phyloP scores from a whole-genome alignment of 2,329 filamentous ascomycete species.

The Aspergillus neoniger region DNA sequence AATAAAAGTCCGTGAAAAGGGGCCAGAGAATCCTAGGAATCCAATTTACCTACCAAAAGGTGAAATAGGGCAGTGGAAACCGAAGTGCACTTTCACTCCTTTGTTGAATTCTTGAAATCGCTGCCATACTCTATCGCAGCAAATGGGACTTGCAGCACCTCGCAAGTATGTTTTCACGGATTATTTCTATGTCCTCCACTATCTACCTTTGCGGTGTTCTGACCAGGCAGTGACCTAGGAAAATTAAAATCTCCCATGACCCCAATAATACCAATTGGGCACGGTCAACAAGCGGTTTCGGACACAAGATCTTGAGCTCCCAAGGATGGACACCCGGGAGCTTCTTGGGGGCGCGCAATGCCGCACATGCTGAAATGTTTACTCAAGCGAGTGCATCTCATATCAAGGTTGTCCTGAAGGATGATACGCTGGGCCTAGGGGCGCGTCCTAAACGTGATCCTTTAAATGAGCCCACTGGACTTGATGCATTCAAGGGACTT shows the following conservation, averaged over 20 bases:
- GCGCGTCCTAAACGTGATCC: conserved; percentile 72
- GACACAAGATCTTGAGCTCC: conserved; percentile 81
- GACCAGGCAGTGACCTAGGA: conserved; percentile 40
- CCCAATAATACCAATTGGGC: conserved; percentile 97
- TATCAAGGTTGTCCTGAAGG: conserved; percentile 81
- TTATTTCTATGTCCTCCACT: not conserved
- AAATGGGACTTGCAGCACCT: conserved; percentile 69
- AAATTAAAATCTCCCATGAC: conserved; percentile 78
- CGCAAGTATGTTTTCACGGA: conserved; percentile 59
- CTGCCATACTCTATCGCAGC: not conserved
- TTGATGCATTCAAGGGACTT: conserved; percentile 83
- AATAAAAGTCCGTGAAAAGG: too few species aligned
- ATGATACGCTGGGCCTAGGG: conserved; percentile 87
- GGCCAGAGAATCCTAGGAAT: too few species aligned
- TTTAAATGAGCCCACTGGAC: conserved; percentile 72
- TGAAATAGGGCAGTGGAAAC: too few species aligned
- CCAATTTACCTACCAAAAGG: too few species aligned
- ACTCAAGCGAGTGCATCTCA: conserved; percentile 80
- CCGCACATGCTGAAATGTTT: conserved; percentile 73
- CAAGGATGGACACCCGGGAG: conserved; percentile 91
- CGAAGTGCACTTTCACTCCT: too few species aligned
- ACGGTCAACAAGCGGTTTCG: conserved; percentile 77
- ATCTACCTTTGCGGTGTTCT: not conserved
- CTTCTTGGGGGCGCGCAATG: conserved; percentile 75
- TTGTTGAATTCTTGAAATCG: not conserved